A percentile compares a stretch with the other conserved stretches of the same genome.
These are phyloP conservation scores for Phytophthora pini DNA, from an alignment of 352 stramenopile species.

Conservation along the genomic window DNA sequence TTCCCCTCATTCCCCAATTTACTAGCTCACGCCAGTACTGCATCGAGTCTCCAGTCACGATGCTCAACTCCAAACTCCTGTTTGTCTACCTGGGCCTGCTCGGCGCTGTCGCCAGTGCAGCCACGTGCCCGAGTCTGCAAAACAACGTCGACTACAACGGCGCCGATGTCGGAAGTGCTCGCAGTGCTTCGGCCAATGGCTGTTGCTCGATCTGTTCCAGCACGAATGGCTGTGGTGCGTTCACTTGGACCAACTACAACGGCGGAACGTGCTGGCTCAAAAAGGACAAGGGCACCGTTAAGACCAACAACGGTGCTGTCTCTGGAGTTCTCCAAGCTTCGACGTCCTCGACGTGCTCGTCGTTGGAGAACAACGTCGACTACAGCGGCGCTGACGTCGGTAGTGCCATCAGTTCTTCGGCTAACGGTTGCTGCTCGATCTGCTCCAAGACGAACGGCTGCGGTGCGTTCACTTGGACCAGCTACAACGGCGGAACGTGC, in stretches of 20 bases:
- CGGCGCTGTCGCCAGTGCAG: constrained; percentile 1
- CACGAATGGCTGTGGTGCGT: neutral
- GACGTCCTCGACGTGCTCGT: constrained; percentile 1
- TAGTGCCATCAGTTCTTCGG: neutral
- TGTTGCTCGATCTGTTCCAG: neutral
- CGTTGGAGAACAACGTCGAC: constrained; percentile 4
- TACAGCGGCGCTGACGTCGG: constrained; percentile 1
- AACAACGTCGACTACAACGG: neutral
- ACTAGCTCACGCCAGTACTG: neutral
- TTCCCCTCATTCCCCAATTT: neutral
- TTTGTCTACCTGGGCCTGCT: constrained; percentile 2
- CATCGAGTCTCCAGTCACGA: neutral
- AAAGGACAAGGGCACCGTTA: neutral
- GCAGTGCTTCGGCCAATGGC: neutral
- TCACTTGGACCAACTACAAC: constrained; percentile 1
- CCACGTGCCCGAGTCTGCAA: neutral
- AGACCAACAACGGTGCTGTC: neutral
- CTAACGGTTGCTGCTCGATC: constrained; percentile 3
- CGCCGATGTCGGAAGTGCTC: neutral
- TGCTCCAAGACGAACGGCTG: constrained; percentile 3
- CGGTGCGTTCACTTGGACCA: constrained; percentile 1
- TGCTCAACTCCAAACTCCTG: constrained; percentile 6
- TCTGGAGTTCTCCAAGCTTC: neutral
- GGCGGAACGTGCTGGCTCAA: neutral
- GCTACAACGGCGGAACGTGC: constrained; percentile 1